Evolutionary conservation across 805 yeast genomes (phyloP).

Genomic region (Candida palmyrensis): DNA sequence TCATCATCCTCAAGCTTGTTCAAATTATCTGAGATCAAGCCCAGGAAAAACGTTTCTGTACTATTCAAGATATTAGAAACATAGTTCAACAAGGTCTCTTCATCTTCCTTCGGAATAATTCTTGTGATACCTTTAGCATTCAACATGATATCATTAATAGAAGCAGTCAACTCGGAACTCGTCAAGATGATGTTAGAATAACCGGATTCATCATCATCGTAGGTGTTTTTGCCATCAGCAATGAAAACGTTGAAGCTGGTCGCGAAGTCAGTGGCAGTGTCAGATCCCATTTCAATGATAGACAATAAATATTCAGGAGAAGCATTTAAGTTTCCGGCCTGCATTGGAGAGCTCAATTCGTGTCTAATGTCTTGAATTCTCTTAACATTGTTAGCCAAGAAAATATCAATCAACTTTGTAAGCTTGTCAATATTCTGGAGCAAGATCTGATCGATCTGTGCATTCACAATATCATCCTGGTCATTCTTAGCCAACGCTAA

Average conservation of each 20-base stretch:
- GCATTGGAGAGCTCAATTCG: constrained; percentile 73
- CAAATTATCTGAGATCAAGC: constrained; percentile 50
- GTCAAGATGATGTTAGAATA: constrained; percentile 59
- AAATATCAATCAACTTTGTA: constrained; percentile 57
- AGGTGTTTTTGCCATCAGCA: constrained; percentile 62
- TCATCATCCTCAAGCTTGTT: constrained; percentile 48
- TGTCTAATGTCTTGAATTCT: constrained; percentile 68
- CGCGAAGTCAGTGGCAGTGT: constrained; percentile 75
- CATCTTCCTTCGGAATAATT: constrained; percentile 48
- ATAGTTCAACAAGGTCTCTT: constrained; percentile 42
- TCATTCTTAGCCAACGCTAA: constrained; percentile 48
- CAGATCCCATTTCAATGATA: constrained; percentile 63
- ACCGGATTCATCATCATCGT: constrained; percentile 42
- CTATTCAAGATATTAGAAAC: constrained; percentile 57
- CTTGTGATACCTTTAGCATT: constrained; percentile 68
- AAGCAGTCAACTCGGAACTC: constrained; percentile 56
- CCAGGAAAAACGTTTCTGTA: constrained; percentile 57
- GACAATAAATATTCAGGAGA: constrained; percentile 67
- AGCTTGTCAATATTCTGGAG: constrained; percentile 46
- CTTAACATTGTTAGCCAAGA: constrained; percentile 62
- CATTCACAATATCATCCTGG: constrained; percentile 49
- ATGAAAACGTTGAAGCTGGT: constrained; percentile 67
- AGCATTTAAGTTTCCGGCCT: constrained; percentile 74
- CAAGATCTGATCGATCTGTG: constrained; percentile 52
- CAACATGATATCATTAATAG: constrained; percentile 57